These are phyloP conservation scores for Basipetospora chlamydospora DNA, from an alignment of 2,329 filamentous ascomycete genomes.

Conservation along the genomic window DNA sequence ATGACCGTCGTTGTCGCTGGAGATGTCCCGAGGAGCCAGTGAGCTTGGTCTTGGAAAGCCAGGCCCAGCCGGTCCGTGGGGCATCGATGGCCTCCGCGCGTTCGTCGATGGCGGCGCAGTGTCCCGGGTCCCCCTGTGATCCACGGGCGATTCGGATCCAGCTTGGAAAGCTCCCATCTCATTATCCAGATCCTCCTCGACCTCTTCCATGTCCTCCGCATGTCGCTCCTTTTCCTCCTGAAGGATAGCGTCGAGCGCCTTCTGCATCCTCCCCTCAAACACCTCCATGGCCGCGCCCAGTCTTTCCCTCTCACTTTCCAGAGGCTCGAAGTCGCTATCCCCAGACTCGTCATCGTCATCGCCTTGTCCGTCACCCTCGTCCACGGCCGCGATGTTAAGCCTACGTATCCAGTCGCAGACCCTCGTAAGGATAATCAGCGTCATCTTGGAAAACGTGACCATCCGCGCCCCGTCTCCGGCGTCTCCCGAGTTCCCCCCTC, in stretches of 20 bases:
- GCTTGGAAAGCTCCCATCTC: no score
- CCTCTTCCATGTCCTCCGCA: background rate
- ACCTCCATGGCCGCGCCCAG: background rate
- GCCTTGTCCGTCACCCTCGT: background rate
- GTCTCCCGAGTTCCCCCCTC: no score
- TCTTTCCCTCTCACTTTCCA: background rate
- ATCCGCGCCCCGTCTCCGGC: no score
- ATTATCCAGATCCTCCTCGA: background rate
- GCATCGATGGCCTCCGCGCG: background rate
- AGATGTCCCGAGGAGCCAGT: no score
- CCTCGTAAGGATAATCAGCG: background rate
- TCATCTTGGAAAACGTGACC: constrained; percentile 1
- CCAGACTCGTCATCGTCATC: background rate
- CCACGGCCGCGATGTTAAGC: background rate
- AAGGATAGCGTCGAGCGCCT: background rate
- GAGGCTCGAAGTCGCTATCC: background rate
- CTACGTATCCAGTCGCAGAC: background rate
- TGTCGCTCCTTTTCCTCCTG: background rate
- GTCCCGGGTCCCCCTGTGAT: no score
- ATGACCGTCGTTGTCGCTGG: no score
- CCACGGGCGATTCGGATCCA: no score
- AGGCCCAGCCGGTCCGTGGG: background rate
- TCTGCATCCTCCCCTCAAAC: background rate
- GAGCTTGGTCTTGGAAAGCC: no score
- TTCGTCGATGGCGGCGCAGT: no score